Base-by-base conservation (phyloP, 164 flowering plant species). In the Protea cynaroides region DNA sequence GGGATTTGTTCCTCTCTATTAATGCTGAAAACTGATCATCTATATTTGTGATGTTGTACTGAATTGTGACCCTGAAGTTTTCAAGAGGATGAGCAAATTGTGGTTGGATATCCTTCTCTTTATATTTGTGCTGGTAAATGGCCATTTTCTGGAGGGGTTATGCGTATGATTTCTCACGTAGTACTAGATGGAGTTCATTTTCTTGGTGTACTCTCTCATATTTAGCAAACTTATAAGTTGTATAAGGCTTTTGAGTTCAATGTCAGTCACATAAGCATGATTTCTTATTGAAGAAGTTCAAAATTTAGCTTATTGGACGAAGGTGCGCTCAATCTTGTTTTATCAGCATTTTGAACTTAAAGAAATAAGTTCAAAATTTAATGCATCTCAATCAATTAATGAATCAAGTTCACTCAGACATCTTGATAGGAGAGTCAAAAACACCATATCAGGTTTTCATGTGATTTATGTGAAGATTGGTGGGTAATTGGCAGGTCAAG, bases 401-500 rank as follows among this genome's bases (percentile, higher is more conserved):
- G 40, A 25, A 40, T 60, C 8, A 47, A 15, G 3, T 8, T 38
- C 43, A 49, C 11, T 52, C 37, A 55, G n/a, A 61, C 19, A 43
- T 61, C 54, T 15, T 49, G n/a, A 24, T 15, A 17, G 34, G 40
- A 29, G 65, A 68, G 54, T 68, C 23, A 13, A 23, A 3, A 23
- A 3, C 7, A 19, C 34, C 13, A 23, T 24, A 60, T 75, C 55
- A 43, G 65, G 79, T 59, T 63, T 75, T 72, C 61, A 57, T 69
- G 21, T 76, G 64, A 77, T 79, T 83, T 69, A 79, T 72, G 62
- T 75, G 70, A 72, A 77, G 78, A 68, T 75, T 84, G 84, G 80
- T 84, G 80, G 34, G 82, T 68, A 76, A 83, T 77, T 87, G 89
- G 80, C 90, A 84, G 94, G 88, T 83, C 63, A 77, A 75, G 87